A percentile compares a stretch with the other conserved stretches of the same genome.
phyloP scores from a whole-genome alignment of 2,329 filamentous ascomycete species.

The Sarocladium brachiariae region DNA sequence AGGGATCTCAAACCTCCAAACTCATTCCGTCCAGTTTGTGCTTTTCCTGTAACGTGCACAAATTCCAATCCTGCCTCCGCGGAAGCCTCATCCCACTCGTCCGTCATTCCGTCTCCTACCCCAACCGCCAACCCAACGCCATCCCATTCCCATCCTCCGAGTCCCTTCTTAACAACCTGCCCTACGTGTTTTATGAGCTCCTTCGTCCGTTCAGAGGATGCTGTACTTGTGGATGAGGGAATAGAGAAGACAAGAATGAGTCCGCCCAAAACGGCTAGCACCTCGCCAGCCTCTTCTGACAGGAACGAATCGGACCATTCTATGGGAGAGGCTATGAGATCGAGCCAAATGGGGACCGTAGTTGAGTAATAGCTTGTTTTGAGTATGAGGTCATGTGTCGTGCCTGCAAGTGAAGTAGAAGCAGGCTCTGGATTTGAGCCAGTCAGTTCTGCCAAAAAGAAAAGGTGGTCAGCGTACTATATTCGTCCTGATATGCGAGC shows the following conservation, averaged over 20 bases:
- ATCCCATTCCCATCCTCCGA: conserved; percentile 58
- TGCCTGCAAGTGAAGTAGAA: conserved; percentile 46
- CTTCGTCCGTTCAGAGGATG: conserved; percentile 20
- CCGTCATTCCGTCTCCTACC: conserved; percentile 40
- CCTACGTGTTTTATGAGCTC: conserved; percentile 46
- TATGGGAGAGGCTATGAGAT: conserved; percentile 43
- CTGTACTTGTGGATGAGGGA: conserved; percentile 6
- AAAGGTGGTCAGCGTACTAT: too few species aligned
- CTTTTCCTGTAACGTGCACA: conserved; percentile 41
- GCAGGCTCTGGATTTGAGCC: conserved; percentile 35
- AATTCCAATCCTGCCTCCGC: conserved; percentile 55
- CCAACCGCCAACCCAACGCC: conserved; percentile 55
- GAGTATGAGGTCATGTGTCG: conserved; percentile 48
- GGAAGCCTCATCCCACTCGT: conserved; percentile 57
- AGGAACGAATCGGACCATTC: conserved; percentile 56
- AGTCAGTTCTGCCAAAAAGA: conserved; percentile 39
- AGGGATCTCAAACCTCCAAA: conserved; percentile 55
- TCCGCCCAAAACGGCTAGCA: conserved; percentile 53
- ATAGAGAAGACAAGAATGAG: conserved; percentile 39
- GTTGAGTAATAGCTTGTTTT: conserved; percentile 56
- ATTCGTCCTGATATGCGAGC: too few species aligned
- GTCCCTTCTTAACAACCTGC: conserved; percentile 46
- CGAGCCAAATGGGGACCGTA: conserved; percentile 60
- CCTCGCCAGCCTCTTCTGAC: conserved; percentile 53
- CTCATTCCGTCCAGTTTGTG: conserved; percentile 41